Conservation (phyloP, 208 protist genomes). For the Kentomonas sorsogonicus region DNA sequence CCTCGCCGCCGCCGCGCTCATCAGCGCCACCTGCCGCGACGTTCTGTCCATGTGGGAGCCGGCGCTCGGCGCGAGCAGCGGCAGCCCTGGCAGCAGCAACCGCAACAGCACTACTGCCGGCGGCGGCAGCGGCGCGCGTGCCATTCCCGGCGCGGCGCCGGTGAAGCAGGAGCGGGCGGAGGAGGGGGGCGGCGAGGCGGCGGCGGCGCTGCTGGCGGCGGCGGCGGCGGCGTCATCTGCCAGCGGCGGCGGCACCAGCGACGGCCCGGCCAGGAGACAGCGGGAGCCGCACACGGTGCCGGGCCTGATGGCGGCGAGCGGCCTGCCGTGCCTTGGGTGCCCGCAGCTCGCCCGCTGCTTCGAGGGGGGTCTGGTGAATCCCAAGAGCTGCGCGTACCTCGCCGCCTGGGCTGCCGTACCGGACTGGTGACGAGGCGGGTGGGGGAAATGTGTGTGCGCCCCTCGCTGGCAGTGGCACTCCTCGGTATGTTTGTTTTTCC, state of each 20-base stretch:
- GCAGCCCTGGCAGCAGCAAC: not conserved
- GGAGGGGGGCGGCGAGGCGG: constrained; percentile 3
- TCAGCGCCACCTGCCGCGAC: not conserved
- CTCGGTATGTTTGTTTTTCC: not conserved
- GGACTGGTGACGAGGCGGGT: not conserved
- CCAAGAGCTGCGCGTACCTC: not conserved
- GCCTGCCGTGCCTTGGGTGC: constrained; percentile 16
- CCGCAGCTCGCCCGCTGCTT: not conserved
- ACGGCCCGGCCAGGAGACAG: not conserved
- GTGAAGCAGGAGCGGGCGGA: not conserved
- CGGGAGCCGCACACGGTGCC: constrained; percentile 13
- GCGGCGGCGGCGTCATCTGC: constrained; percentile 5
- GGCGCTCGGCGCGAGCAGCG: not conserved
- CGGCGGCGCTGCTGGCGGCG: constrained; percentile 8
- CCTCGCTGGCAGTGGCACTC: not conserved
- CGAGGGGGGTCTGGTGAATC: not conserved
- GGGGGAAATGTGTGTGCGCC: not conserved
- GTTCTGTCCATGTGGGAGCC: not conserved
- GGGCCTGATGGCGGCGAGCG: constrained; percentile 12
- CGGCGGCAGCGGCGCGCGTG: not conserved
- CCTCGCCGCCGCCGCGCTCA: not conserved
- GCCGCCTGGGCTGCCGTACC: not conserved
- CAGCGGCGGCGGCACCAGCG: not conserved
- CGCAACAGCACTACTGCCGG: not conserved
- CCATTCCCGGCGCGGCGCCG: not conserved